A percentile compares a stretch with the other conserved stretches of the same genome.
Conservation (phyloP, 1,284 basidiomycete genomes). For the Coniophora puteana region DNA sequence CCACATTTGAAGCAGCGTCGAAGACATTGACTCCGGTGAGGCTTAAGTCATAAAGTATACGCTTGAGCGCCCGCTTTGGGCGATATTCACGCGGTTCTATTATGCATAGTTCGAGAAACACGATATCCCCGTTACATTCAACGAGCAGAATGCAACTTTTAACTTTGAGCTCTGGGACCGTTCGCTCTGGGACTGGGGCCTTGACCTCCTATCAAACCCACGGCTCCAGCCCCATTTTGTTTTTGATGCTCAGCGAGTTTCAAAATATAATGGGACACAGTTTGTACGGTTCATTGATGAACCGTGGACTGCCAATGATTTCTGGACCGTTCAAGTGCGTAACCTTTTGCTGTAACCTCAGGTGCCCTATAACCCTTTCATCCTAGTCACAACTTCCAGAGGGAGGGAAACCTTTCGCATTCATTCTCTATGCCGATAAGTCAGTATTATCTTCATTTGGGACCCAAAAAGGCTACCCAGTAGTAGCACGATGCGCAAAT, state of each 20-base stretch:
- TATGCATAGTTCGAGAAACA: conserved; percentile 6
- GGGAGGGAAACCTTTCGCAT: conserved; percentile 14
- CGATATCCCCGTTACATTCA: conserved; percentile 6
- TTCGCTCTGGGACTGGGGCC: conserved; percentile 15
- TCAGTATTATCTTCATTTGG: conserved; percentile 42
- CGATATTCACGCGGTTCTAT: not conserved
- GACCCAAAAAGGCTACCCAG: conserved; percentile 35
- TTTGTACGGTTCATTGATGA: conserved; percentile 29
- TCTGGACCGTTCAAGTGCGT: conserved; percentile 8
- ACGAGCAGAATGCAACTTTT: conserved; percentile 7
- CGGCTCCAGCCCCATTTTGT: conserved; percentile 13
- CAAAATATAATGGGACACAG: too few species aligned
- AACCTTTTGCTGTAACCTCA: not conserved
- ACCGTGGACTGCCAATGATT: conserved; percentile 23
- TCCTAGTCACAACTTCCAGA: too few species aligned
- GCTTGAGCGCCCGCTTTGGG: too few species aligned
- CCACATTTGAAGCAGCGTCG: conserved; percentile 5
- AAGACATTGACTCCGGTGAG: conserved; percentile 3
- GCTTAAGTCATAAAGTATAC: not conserved
- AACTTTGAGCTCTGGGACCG: conserved; percentile 10
- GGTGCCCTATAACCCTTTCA: too few species aligned
- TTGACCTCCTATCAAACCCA: conserved; percentile 13
- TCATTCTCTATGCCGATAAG: conserved; percentile 41
- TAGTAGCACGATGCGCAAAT: too few species aligned
- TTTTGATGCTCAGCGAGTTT: conserved; percentile 21